Percentiles rank a stretch among this genome's conserved stretches.
Evolutionary conservation across 106 monocot genomes (phyloP).

Genomic region (Vanilla planifolia): DNA sequence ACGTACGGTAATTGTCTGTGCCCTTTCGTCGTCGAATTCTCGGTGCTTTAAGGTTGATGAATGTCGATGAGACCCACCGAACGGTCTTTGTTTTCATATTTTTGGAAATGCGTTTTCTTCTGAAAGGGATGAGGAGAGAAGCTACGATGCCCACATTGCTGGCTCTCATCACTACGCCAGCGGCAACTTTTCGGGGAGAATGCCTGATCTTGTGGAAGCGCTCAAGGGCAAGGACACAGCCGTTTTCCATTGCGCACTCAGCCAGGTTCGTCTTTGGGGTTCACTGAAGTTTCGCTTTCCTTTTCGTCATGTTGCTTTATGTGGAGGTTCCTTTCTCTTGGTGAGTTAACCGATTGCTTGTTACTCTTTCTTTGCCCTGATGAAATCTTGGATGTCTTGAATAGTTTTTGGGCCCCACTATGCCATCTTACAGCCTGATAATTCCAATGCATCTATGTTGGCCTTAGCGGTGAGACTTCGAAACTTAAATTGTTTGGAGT

Average conservation of each 20-base stretch:
- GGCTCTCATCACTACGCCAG: slow-evolving; percentile 85
- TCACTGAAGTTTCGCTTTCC: too few relatives aligned
- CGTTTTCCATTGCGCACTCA: slow-evolving; percentile 98
- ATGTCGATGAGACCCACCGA: not conserved
- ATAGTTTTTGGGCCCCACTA: too few relatives aligned
- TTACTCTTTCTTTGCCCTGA: too few relatives aligned
- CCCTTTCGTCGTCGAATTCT: not conserved
- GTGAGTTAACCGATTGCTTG: too few relatives aligned
- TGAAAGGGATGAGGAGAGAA: slow-evolving; percentile 94
- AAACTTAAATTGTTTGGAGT: too few relatives aligned
- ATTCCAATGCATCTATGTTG: too few relatives aligned
- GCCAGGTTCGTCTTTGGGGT: slow-evolving; percentile 38
- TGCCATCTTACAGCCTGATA: too few relatives aligned
- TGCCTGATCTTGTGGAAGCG: slow-evolving; percentile 56
- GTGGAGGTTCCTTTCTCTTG: too few relatives aligned
- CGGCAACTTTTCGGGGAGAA: slow-evolving; percentile 43
- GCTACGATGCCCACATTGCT: slow-evolving; percentile 81
- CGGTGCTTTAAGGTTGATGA: too few relatives aligned
- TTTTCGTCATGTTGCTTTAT: too few relatives aligned
- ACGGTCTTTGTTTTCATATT: not conserved
- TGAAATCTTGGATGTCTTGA: too few relatives aligned
- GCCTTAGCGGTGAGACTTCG: too few relatives aligned
- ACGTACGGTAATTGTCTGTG: slow-evolving; percentile 55
- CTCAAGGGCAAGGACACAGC: slow-evolving; percentile 71
- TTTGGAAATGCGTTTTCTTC: not conserved